Base-by-base conservation (phyloP, 768 basidiomycete genomes). In the Phylloporus sp. region DNA sequence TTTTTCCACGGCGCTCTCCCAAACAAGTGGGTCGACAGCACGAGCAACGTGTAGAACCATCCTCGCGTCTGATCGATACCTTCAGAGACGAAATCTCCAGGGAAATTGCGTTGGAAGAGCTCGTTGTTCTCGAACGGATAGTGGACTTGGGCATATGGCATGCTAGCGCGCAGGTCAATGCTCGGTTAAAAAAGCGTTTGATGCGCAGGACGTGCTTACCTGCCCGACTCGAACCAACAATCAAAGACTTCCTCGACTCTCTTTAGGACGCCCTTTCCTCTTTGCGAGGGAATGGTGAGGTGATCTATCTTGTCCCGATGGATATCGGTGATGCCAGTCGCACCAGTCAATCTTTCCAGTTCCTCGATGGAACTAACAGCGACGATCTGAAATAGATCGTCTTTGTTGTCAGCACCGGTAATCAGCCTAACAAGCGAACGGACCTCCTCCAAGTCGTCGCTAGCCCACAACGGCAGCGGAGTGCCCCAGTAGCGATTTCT, bases 151-250 rank as follows among this genome's bases (percentile, higher is more conserved):
- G 94, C 95, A 63, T 93, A 99, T 5, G 96, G 96, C 96, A 99
- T 99, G 63, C 95, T 97, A 57, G 8, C 56, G 22, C 11, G 23
- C 10, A 9, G 21, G 13, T 60, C 39, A 24, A 0, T 42, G 9
- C 33, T 17, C 48, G 28, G 44, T 33, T 22, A 34, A 9, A 42
- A 14, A 28, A n/a, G 22, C 31, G 14, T 27, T 9, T n/a, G 6
- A 37, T 22, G 21, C 4, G 29, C n/a, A n/a, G 46, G 15, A 9
- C 3, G 10, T 9, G 57, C 79, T 51, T 54, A 92, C 92, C 89
- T 92, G 71, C 96, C 96, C 5, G 95, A 98, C 70, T 99, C 96
- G 62, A 99, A 99, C 96, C 96, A 99, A 61, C 96, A 99, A 63
- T 99, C 96, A 62, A 99, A 98, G 29, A 99, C 92, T 66, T 98